Base-by-base conservation (phyloP, 805 yeast genomes). In the Cyberlindnera americana region DNA sequence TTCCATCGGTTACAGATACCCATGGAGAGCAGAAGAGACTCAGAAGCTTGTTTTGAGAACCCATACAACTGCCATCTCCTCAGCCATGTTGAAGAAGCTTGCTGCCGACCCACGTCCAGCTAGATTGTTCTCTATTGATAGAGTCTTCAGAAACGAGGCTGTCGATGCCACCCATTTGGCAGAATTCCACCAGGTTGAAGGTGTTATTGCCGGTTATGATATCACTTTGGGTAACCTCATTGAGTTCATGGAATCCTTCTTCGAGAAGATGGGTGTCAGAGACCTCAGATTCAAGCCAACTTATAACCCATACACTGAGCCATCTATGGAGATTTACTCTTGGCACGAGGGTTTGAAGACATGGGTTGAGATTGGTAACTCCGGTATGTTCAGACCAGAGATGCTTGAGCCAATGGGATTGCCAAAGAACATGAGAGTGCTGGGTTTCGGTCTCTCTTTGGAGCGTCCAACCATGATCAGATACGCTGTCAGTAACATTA, bases 391-490 rank as follows among this genome's bases (percentile, higher is more conserved):
- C 76, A 82, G 99, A 69, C 99, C 99, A 12, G 99, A 93, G 70
- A 93, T 93, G 99, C 75, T 95, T 62, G 96, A 89, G 69, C 71
- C 96, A 32, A 91, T 93, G 98, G 99, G 99, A 25, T 76, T 93
- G 59, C 99, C 99, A 44, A 82, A 82, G 70, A 84, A 87, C 61
- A 66, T 95, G 70, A 77, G 97, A 63, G 98, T 91, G 11, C 76
- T 89, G 51, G 99, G 99, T 47, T 93, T 95, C 89, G 99, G 99
- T 59, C 73, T 93, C 56, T 84, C 95, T 18, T 75, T 93, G 62
- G 99, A 93, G 69, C 83, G 99, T 70, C 99, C 99, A 49, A 93
- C 99, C 23, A 93, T 93, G 99, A 93, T 93, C 65, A 93, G 91
- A 69, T 93, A 93, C 61, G 95, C 83, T 44, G 96, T 93, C 43